These are phyloP conservation scores for Pisolithus tinctorius DNA, from an alignment of 768 basidiomycete genomes.

Conservation along the genomic window DNA sequence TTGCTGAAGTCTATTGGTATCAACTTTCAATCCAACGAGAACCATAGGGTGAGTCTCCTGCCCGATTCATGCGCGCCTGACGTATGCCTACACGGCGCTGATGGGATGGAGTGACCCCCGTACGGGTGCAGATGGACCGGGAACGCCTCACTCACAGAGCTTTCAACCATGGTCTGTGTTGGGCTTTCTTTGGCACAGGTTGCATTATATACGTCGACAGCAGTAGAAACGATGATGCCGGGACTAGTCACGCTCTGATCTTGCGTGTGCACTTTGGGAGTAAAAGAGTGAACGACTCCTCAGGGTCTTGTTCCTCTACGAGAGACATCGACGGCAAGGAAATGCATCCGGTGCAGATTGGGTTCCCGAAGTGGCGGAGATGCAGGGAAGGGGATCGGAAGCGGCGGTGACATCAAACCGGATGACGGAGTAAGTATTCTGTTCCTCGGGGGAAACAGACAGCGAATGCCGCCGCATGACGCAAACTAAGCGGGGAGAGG, in stretches of 20 bases:
- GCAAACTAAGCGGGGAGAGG: too few relatives aligned
- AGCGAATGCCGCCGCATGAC: neutral
- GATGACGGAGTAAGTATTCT: neutral
- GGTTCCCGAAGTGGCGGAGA: slow-evolving; percentile 8
- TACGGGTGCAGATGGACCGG: slow-evolving; percentile 7
- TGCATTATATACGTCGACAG: neutral
- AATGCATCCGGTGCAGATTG: slow-evolving; percentile 1
- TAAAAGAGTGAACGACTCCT: slow-evolving; percentile 10
- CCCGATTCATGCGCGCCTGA: slow-evolving; percentile 12
- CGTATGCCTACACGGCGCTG: slow-evolving; percentile 11
- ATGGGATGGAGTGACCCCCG: neutral
- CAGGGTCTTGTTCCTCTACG: slow-evolving; percentile 23
- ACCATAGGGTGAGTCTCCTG: neutral
- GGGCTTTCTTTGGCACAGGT: neutral
- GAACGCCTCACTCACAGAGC: neutral
- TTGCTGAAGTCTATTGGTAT: too few relatives aligned
- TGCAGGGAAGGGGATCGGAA: neutral
- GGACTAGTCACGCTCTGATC: neutral
- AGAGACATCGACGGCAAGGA: slow-evolving; percentile 20
- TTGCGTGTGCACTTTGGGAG: neutral
- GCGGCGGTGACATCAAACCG: neutral
- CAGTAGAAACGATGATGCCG: slow-evolving; percentile 17
- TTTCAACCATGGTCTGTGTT: neutral
- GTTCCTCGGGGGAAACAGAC: neutral
- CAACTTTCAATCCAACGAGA: too few relatives aligned